Conservation (phyloP, 306 rosid species). For the Cicer cuneatum region DNA sequence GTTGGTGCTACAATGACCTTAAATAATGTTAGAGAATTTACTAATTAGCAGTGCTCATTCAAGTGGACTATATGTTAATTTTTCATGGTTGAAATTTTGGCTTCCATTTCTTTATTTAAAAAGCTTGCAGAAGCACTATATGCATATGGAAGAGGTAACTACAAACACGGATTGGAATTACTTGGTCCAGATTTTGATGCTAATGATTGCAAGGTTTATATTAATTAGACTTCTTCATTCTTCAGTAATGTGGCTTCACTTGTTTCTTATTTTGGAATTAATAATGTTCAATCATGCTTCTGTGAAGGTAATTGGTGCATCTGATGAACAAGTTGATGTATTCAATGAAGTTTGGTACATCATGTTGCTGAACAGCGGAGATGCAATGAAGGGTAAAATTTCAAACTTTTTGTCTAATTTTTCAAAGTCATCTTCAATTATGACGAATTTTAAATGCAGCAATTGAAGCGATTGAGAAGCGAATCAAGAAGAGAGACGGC, state of each 20-base stretch:
- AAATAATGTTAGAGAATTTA: not conserved
- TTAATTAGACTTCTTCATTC: not conserved
- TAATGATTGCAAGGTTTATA: conserved; percentile 68
- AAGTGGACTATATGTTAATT: not conserved
- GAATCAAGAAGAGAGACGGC: conserved; percentile 63
- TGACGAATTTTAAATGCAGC: conserved; percentile 49
- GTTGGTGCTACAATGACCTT: not conserved
- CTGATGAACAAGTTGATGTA: conserved; percentile 86
- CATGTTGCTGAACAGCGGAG: conserved; percentile 67
- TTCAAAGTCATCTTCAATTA: conserved; percentile 29
- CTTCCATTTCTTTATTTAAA: conserved; percentile 32
- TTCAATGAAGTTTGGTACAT: conserved; percentile 84
- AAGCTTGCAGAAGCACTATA: conserved; percentile 91
- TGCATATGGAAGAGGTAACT: conserved; percentile 74
- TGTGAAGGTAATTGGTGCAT: conserved; percentile 80
- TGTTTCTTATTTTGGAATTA: not conserved
- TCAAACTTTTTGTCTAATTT: not conserved
- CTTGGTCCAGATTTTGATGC: conserved; percentile 83
- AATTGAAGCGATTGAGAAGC: conserved; percentile 64
- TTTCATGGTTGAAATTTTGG: not conserved
- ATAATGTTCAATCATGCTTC: not conserved
- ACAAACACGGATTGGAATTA: conserved; percentile 61
- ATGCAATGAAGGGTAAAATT: conserved; percentile 63
- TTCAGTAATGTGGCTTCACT: not conserved
- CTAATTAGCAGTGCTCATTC: not conserved